phyloP scores from a whole-genome alignment of 2,329 filamentous ascomycete genomes.

The Endocalyx cinctus region DNA sequence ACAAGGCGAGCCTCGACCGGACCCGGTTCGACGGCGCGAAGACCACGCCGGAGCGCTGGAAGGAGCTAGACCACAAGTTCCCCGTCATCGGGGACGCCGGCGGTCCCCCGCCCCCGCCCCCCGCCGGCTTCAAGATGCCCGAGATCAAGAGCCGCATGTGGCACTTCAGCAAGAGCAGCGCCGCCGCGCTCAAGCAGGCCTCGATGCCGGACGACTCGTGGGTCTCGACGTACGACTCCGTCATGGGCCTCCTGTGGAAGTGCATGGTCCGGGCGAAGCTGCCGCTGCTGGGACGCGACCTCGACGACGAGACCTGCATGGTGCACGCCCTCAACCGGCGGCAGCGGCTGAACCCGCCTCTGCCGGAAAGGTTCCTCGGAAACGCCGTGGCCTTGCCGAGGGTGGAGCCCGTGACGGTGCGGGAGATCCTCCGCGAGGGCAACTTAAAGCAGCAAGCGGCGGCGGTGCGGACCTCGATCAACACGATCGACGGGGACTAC shows the following conservation, averaged over 20 bases:
- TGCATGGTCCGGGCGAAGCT: conserved; percentile 16
- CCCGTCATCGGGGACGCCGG: conserved; percentile 10
- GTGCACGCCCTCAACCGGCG: conserved; percentile 22
- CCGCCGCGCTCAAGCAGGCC: conserved; percentile 14
- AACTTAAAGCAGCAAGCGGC: conserved; percentile 15
- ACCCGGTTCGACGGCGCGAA: conserved; percentile 1
- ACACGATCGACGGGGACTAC: conserved; percentile 14
- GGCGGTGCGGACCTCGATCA: conserved; percentile 18
- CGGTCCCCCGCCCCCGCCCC: conserved; percentile 13
- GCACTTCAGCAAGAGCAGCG: conserved; percentile 17
- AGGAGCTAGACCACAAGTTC: conserved; percentile 5
- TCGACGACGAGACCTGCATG: conserved; percentile 6
- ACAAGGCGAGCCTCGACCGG: conserved; percentile 3
- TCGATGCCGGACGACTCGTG: conserved; percentile 5
- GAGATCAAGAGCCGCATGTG: conserved; percentile 14
- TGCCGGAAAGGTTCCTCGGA: conserved; percentile 19
- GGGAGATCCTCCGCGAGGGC: conserved; percentile 4
- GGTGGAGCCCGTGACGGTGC: conserved; percentile 10
- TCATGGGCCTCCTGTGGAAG: conserved; percentile 21
- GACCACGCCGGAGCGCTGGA: conserved; percentile 1
- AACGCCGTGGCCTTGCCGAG: conserved; percentile 16
- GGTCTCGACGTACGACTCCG: conserved; percentile 23
- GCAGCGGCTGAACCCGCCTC: conserved; percentile 14
- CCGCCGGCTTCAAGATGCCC: conserved; percentile 21
- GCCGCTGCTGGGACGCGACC: conserved; percentile 13